Evolutionary conservation across 2,329 filamentous ascomycete species (phyloP).

Genomic region (Aspergillus spinulosporus): DNA sequence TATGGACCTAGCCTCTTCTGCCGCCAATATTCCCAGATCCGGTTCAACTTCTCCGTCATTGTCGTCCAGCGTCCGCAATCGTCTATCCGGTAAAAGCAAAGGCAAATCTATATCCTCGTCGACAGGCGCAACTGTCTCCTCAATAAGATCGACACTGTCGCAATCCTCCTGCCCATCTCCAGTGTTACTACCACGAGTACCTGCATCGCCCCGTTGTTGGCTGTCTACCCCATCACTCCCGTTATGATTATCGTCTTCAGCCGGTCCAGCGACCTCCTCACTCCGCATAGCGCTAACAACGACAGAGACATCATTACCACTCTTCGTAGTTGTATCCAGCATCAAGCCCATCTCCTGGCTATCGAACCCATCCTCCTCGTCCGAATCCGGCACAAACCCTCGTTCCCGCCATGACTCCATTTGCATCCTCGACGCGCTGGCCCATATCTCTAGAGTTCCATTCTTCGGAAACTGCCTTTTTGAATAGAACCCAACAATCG

Average conservation of each 20-base stretch:
- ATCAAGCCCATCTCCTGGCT: conserved; percentile 30
- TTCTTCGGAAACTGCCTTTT: conserved; percentile 17
- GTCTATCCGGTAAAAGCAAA: not conserved
- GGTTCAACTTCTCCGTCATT: not conserved
- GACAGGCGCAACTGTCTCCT: not conserved
- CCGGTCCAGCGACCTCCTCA: not conserved
- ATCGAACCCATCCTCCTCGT: conserved; percentile 47
- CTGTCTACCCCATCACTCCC: not conserved
- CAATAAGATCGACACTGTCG: not conserved
- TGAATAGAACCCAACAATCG: no score
- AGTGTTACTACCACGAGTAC: not conserved
- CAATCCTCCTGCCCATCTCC: not conserved
- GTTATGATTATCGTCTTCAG: not conserved
- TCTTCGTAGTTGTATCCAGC: conserved; percentile 9
- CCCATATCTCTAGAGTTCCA: conserved; percentile 39
- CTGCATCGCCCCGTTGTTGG: not conserved
- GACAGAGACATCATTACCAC: conserved; percentile 14
- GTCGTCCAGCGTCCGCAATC: not conserved
- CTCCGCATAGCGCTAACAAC: not conserved
- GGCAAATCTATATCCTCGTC: conserved; percentile 5
- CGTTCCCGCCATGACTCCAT: conserved; percentile 53
- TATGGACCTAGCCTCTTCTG: not conserved
- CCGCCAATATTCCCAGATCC: not conserved
- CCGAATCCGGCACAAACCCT: conserved; percentile 55
- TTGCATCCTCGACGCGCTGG: conserved; percentile 35